Percentiles rank a stretch among this genome's conserved stretches.
Evolutionary conservation across 371 early-diverging fungal species (phyloP).

Genomic region (Mortierella sp.): DNA sequence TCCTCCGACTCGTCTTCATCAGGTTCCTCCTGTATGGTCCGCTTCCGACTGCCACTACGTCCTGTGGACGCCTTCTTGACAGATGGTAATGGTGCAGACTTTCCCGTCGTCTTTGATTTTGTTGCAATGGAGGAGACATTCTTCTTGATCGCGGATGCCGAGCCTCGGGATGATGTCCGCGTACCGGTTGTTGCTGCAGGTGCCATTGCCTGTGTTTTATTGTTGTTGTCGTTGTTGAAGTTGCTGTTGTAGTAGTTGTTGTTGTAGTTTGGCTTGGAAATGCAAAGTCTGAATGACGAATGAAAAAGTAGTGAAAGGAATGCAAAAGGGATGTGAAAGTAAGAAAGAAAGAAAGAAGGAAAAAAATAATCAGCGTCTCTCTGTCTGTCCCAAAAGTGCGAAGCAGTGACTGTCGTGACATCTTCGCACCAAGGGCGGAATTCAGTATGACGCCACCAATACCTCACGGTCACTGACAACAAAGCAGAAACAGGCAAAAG

Average conservation of each 20-base stretch:
- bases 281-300: background rate
- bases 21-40: constrained; percentile 14
- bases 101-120: background rate
- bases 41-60: constrained; percentile 5
- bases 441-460: too few species aligned
- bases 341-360: too few species aligned
- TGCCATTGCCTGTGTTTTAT: background rate
- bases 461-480: too few species aligned
- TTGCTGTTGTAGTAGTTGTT: background rate
- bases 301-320: background rate
- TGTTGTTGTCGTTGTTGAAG: background rate
- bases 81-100: background rate
- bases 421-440: too few species aligned
- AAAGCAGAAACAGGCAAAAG: too few species aligned
- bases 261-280: too few species aligned
- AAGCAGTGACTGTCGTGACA: too few species aligned
- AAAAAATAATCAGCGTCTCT: background rate
- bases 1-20: constrained; percentile 4
- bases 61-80: constrained; percentile 6
- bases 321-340: background rate
- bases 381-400: too few species aligned
- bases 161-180: background rate
- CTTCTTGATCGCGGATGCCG: background rate
- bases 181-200: background rate
- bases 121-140: background rate